phyloP scores from a whole-genome alignment of 2,329 filamentous ascomycete species.

The Ophiocordyceps unilateralis region DNA sequence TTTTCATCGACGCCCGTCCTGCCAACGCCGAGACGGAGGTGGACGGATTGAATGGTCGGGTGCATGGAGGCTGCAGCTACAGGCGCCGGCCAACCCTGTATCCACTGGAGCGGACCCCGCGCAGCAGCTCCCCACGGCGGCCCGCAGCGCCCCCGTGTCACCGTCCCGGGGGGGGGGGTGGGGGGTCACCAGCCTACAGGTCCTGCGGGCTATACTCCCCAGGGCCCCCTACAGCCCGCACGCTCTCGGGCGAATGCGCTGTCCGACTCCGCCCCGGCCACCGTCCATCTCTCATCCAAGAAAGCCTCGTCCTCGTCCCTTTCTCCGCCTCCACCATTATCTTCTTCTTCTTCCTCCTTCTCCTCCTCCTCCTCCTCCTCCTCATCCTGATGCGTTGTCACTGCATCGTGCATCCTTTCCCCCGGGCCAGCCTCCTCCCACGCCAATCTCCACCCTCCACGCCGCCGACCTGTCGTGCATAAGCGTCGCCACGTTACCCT shows the following conservation, averaged over 20 bases:
- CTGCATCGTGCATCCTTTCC: constrained; percentile 1
- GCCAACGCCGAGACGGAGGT: too few species aligned
- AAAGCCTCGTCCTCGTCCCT: background rate
- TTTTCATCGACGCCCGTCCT: too few species aligned
- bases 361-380: background rate
- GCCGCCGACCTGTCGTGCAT: constrained; percentile 3
- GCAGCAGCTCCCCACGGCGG: background rate
- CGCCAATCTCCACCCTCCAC: constrained; percentile 12
- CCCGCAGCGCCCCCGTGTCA: background rate
- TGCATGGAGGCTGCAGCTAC: background rate
- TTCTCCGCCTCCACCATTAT: background rate
- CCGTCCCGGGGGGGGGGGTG: background rate
- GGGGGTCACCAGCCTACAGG: too few species aligned
- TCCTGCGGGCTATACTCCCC: too few species aligned
- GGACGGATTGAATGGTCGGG: too few species aligned
- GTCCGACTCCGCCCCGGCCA: too few species aligned
- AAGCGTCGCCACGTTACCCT: background rate
- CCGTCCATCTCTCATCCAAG: too few species aligned
- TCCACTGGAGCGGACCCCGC: background rate
- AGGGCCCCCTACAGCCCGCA: too few species aligned
- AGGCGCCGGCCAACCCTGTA: background rate
- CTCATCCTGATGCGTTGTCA: background rate
- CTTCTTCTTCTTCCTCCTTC: background rate
- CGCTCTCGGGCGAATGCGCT: too few species aligned
- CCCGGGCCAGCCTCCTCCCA: background rate